These are phyloP conservation scores for Collybiopsis luxurians DNA, from an alignment of 768 basidiomycete species.

Conservation along the genomic window DNA sequence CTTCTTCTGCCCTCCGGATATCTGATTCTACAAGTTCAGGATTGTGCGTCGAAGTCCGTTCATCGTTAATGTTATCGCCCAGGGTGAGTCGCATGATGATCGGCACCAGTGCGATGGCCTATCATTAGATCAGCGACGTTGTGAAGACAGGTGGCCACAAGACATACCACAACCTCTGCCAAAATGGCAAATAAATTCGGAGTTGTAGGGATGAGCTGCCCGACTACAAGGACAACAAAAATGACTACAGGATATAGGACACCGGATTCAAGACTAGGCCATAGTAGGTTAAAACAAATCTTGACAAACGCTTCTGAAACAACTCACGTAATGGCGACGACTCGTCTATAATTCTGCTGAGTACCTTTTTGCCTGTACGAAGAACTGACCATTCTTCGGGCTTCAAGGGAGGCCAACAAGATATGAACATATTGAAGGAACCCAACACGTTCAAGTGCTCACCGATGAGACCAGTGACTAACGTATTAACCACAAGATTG, in stretches of 20 bases:
- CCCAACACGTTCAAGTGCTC: background rate
- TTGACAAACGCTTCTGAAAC: background rate
- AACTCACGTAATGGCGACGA: background rate
- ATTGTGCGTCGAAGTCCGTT: too few relatives aligned
- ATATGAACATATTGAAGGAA: background rate
- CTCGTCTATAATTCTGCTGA: background rate
- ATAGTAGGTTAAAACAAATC: background rate
- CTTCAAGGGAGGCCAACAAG: background rate
- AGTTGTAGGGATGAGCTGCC: background rate
- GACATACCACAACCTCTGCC: background rate
- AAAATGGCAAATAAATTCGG: background rate
- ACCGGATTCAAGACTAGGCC: background rate
- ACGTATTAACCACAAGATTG: background rate
- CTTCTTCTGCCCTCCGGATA: too few relatives aligned
- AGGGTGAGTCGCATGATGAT: too few relatives aligned
- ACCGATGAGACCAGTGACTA: conserved; percentile 1
- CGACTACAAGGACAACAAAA: background rate
- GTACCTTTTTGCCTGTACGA: background rate
- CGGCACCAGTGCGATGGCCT: too few relatives aligned
- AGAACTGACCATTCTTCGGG: background rate
- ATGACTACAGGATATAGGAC: conserved; percentile 3
- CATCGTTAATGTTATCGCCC: too few relatives aligned
- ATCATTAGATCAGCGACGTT: too few relatives aligned
- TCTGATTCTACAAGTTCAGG: too few relatives aligned
- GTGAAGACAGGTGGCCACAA: too few relatives aligned